Conservation (phyloP, 78 protist species). For the slime mould (Dictyostelium discoideum) region DNA sequence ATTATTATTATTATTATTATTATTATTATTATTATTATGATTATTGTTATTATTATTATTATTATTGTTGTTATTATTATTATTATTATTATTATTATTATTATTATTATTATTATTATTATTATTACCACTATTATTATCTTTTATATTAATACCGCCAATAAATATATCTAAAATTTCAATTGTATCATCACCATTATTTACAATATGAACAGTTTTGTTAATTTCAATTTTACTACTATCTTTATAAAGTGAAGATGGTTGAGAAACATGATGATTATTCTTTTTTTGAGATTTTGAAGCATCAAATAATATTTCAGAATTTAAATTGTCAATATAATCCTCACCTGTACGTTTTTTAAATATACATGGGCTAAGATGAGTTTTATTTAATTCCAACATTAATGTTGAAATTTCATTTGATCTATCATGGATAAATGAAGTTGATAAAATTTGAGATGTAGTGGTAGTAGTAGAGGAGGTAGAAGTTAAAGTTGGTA, state of each 20-base stretch:
- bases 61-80: no score
- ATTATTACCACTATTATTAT: background rate
- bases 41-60: no score
- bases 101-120: background rate
- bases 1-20: background rate
- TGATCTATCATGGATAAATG: background rate
- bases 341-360: background rate
- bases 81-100: background rate
- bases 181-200: slow-evolving; percentile 35
- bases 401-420: slow-evolving; percentile 1
- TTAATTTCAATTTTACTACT: slow-evolving; percentile 14
- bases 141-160: background rate
- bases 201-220: slow-evolving; percentile 40
- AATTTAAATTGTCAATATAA: slow-evolving; percentile 33
- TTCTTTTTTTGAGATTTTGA: background rate
- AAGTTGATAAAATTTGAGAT: background rate
- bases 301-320: slow-evolving; percentile 61
- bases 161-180: slow-evolving; percentile 54
- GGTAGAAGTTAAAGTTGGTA: background rate
- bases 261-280: background rate
- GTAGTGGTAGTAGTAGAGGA: no score
- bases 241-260: background rate
- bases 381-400: slow-evolving; percentile 69
- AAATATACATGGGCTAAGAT: slow-evolving; percentile 67
- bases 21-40: background rate